Evolutionary conservation across 106 monocot species (phyloP).

Genomic region (Dioscorea alata): DNA sequence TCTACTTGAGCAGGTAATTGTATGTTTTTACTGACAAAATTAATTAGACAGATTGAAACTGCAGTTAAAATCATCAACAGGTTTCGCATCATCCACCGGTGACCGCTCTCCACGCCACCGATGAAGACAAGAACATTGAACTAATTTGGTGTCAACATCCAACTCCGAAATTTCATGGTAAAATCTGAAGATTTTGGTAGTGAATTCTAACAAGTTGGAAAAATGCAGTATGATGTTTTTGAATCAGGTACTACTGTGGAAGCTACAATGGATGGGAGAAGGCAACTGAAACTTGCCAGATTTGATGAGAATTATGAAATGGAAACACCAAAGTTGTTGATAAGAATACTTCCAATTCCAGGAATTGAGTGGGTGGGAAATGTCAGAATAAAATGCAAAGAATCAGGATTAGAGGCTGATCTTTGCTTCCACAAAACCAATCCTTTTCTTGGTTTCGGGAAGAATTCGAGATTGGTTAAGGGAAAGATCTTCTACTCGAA

Average conservation of each 20-base stretch:
- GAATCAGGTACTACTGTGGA: conserved; percentile 60
- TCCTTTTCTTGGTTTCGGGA: conserved; percentile 68
- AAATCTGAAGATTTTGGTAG: not conserved
- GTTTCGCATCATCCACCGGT: conserved; percentile 93
- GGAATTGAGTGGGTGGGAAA: conserved; percentile 60
- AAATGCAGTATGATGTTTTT: not conserved
- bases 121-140: conserved; percentile 48
- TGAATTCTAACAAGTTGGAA: not conserved
- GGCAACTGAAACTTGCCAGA: conserved; percentile 44
- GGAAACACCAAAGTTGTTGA: conserved; percentile 59
- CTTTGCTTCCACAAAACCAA: conserved; percentile 44
- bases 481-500: conserved; percentile 56
- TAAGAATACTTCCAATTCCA: conserved; percentile 64
- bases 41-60: too few species aligned
- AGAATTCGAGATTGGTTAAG: conserved; percentile 52
- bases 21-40: too few species aligned
- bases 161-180: conserved; percentile 75
- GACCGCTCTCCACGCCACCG: conserved; percentile 78
- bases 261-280: conserved; percentile 55
- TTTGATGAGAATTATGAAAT: conserved; percentile 75
- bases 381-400: conserved; percentile 53
- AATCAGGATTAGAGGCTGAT: conserved; percentile 64
- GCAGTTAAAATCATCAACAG: conserved; percentile 16
- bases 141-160: conserved; percentile 76
- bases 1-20: conserved; percentile 76